These are phyloP conservation scores for Geotrichum candidum DNA, from an alignment of 1,139 yeast genomes.

Conservation along the genomic window DNA sequence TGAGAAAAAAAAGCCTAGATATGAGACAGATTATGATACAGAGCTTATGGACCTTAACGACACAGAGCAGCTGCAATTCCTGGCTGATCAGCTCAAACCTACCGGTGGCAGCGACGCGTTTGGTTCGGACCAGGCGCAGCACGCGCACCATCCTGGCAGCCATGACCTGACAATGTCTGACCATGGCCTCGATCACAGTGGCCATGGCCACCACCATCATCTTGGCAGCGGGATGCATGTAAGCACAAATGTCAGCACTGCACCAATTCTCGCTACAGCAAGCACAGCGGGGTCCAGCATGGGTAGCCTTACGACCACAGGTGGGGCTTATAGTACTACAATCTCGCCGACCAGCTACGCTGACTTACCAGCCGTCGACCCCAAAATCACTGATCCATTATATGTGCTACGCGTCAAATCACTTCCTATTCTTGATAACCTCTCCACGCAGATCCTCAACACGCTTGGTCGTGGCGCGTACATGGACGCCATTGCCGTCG, in stretches of 20 bases:
- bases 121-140: constrained; percentile 1
- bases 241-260: neutral
- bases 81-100: constrained; percentile 28
- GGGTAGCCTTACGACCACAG: neutral
- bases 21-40: constrained; percentile 8
- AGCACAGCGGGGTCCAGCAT: neutral
- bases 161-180: neutral
- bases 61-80: constrained; percentile 28
- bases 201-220: neutral
- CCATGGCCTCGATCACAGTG: neutral
- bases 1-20: neutral
- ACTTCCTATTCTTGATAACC: constrained; percentile 65
- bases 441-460: constrained; percentile 67
- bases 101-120: constrained; percentile 14
- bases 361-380: constrained; percentile 6
- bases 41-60: constrained; percentile 25
- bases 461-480: constrained; percentile 65
- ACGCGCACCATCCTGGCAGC: neutral
- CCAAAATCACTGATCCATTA: constrained; percentile 8
- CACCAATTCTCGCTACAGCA: neutral
- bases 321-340: constrained; percentile 20
- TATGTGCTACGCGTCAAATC: constrained; percentile 48
- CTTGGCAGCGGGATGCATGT: neutral
- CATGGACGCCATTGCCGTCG: constrained; percentile 65
- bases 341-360: constrained; percentile 34